A percentile compares a stretch with the other conserved stretches of the same genome.
Evolutionary conservation across 306 rosid species (phyloP).

Genomic region (Cucurbita maxima): DNA sequence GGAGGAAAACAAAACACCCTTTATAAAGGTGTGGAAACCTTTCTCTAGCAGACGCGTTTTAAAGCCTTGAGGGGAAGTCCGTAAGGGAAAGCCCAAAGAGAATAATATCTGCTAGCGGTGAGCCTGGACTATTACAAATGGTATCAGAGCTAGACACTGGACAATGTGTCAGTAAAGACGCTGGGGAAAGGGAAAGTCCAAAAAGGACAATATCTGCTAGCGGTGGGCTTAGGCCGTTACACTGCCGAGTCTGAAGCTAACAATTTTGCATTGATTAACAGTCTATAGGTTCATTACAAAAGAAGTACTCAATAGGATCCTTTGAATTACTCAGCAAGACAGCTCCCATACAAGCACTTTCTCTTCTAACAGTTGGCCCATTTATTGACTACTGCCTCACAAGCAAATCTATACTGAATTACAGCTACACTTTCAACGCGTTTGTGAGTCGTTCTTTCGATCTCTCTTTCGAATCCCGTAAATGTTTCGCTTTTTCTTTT

Average conservation of each 20-base stretch:
- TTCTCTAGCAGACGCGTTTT: no score
- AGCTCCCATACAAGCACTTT: conserved; percentile 44
- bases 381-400: conserved; percentile 33
- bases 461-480: neutral
- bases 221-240: no score
- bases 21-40: no score
- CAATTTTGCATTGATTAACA: conserved; percentile 6
- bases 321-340: conserved; percentile 48
- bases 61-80: no score
- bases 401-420: conserved; percentile 20
- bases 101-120: no score
- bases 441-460: conserved; percentile 16
- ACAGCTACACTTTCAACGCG: conserved; percentile 19
- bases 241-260: neutral
- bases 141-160: no score
- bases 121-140: no score
- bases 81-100: no score
- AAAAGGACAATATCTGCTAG: no score
- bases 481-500: neutral
- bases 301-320: conserved; percentile 41
- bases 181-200: no score
- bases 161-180: no score
- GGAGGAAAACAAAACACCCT: no score
- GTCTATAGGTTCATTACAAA: conserved; percentile 44
- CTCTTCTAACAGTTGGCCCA: conserved; percentile 38